These are phyloP conservation scores for Colletotrichum sansevieriae DNA, from an alignment of 2,329 filamentous ascomycete genomes.

Conservation along the genomic window DNA sequence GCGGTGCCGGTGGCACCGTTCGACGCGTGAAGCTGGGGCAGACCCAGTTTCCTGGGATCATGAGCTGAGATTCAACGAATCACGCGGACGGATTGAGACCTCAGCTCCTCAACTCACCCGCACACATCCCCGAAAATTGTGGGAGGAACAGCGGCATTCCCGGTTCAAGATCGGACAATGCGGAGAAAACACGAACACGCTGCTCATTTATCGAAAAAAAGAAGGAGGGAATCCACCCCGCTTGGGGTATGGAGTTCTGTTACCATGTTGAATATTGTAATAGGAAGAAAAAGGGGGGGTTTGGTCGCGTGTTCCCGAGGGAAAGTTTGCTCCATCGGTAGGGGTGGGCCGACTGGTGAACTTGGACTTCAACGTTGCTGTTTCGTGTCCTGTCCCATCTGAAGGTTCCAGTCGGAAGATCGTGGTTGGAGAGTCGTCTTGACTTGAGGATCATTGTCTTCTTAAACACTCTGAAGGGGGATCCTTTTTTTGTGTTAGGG, in stretches of 20 bases:
- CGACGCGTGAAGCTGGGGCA: conserved; percentile 20
- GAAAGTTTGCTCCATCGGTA: conserved; percentile 25
- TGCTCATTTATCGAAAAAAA: conserved; percentile 20
- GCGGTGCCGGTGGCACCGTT: conserved; percentile 21
- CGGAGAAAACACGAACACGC: conserved; percentile 19
- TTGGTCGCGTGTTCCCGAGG: background rate
- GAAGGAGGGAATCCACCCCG: conserved; percentile 3
- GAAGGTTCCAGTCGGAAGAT: background rate
- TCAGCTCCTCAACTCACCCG: conserved; percentile 13
- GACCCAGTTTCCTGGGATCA: conserved; percentile 32
- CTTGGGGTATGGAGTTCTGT: conserved; percentile 9
- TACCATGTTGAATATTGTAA: conserved; percentile 26
- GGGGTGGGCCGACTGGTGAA: conserved; percentile 2
- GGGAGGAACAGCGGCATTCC: conserved; percentile 7
- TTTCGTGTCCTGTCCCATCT: background rate
- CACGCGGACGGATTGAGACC: background rate
- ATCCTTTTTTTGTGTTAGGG: background rate
- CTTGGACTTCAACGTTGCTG: conserved; percentile 31
- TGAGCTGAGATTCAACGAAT: conserved; percentile 7
- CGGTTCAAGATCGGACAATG: conserved; percentile 22
- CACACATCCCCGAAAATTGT: conserved; percentile 8
- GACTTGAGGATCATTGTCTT: background rate
- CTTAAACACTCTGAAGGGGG: background rate
- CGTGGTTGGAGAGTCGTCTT: background rate
- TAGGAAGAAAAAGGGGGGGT: background rate